Evolutionary conservation across 768 basidiomycete species (phyloP).

Genomic region (Cystobasidium tubakii): DNA sequence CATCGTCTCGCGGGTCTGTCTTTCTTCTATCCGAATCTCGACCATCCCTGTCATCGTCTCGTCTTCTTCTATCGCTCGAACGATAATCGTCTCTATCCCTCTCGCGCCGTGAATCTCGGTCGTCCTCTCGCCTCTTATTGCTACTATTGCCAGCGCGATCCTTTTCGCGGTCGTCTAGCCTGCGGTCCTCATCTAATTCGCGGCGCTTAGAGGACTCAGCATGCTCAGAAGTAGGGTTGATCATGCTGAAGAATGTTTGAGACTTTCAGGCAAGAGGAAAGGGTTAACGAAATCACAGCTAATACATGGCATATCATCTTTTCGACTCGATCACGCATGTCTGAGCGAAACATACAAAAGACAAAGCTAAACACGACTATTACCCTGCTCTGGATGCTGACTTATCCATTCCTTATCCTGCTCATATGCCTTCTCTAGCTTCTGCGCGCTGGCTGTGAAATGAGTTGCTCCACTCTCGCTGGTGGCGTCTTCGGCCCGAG

Average conservation of each 20-base stretch:
- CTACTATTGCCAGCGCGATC: background rate
- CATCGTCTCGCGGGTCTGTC: background rate
- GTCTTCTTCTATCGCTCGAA: background rate
- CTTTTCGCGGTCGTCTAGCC: background rate
- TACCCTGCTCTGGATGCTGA: conserved; percentile 32
- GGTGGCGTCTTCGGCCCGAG: conserved; percentile 28
- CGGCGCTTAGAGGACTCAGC: background rate
- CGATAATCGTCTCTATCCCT: conserved; percentile 20
- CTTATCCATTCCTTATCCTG: conserved; percentile 35
- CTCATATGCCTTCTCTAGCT: conserved; percentile 28
- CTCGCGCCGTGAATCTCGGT: background rate
- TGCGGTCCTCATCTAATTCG: background rate
- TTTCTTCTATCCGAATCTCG: background rate
- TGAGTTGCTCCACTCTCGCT: conserved; percentile 7
- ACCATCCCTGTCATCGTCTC: conserved; percentile 14
- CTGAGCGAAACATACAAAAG: background rate
- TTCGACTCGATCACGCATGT: background rate
- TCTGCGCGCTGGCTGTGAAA: conserved; percentile 17
- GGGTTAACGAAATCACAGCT: too few species aligned
- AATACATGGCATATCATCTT: background rate
- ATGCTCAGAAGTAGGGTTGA: background rate
- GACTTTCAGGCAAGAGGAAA: background rate
- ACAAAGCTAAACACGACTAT: conserved; percentile 18
- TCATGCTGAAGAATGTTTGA: background rate
- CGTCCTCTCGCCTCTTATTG: background rate